Conservation (phyloP, 116 monocot species). For the Dioscorea cayenensis region DNA sequence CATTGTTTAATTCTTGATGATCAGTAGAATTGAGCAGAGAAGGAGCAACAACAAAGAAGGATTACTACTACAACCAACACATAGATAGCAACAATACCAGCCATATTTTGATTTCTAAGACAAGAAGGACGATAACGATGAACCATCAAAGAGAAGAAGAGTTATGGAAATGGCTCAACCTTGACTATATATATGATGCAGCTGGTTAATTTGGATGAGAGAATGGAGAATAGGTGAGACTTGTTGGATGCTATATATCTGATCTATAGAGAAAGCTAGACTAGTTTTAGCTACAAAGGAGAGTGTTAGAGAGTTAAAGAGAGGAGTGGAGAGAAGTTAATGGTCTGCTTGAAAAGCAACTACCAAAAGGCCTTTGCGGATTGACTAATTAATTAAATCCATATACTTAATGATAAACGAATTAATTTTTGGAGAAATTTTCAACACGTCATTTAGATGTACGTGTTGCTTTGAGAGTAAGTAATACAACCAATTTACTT, state of each 20-base stretch:
- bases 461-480: too few species aligned
- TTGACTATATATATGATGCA: background rate
- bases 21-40: background rate
- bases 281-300: background rate
- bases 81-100: background rate
- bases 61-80: slow-evolving; percentile 1
- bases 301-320: background rate
- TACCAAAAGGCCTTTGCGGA: background rate
- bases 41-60: background rate
- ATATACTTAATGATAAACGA: too few species aligned
- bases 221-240: too few species aligned
- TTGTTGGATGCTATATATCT: background rate
- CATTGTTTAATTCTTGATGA: background rate
- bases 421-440: too few species aligned
- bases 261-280: background rate
- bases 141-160: background rate
- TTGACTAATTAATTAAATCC: too few species aligned
- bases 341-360: background rate
- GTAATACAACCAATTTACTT: too few species aligned
- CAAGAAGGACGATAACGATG: background rate
- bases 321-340: background rate
- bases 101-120: background rate
- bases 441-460: too few species aligned
- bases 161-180: background rate
- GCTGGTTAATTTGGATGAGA: background rate